A percentile compares a stretch with the other conserved stretches of the same genome.
Evolutionary conservation across 1,139 yeast species (phyloP).

Genomic region (Diutina catenulata): DNA sequence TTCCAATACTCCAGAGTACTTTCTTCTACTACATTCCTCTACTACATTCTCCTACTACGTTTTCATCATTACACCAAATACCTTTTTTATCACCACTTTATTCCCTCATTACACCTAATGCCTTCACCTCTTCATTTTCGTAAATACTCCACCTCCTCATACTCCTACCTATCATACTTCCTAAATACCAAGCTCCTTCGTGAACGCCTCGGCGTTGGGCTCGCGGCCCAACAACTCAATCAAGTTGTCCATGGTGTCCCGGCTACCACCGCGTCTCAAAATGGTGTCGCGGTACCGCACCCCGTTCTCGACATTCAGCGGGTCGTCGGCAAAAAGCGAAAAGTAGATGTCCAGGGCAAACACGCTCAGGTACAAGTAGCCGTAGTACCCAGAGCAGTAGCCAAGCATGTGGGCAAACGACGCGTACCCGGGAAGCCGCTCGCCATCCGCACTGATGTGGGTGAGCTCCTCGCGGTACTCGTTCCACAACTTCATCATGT

Average conservation of each 20-base stretch:
- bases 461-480: slow-evolving; percentile 46
- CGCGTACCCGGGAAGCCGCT: slow-evolving; percentile 51
- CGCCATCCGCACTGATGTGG: slow-evolving; percentile 43
- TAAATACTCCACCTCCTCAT: not conserved
- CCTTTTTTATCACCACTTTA: too few relatives aligned
- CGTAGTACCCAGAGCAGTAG: slow-evolving; percentile 79
- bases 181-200: slow-evolving; percentile 44
- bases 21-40: too few relatives aligned
- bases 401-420: slow-evolving; percentile 79
- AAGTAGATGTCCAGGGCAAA: slow-evolving; percentile 78
- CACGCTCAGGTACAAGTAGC: slow-evolving; percentile 76
- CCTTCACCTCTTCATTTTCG: too few relatives aligned
- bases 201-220: slow-evolving; percentile 62
- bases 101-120: too few relatives aligned
- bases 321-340: slow-evolving; percentile 56
- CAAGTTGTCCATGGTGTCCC: slow-evolving; percentile 55
- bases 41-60: too few relatives aligned
- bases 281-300: slow-evolving; percentile 58
- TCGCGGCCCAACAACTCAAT: slow-evolving; percentile 62
- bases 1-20: too few relatives aligned
- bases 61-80: too few relatives aligned
- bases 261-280: slow-evolving; percentile 60
- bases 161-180: too few relatives aligned
- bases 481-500: slow-evolving; percentile 52
- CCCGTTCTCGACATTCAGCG: slow-evolving; percentile 54